Base-by-base conservation (phyloP, 1,284 basidiomycete species). In the Trichosporon sp. region DNA sequence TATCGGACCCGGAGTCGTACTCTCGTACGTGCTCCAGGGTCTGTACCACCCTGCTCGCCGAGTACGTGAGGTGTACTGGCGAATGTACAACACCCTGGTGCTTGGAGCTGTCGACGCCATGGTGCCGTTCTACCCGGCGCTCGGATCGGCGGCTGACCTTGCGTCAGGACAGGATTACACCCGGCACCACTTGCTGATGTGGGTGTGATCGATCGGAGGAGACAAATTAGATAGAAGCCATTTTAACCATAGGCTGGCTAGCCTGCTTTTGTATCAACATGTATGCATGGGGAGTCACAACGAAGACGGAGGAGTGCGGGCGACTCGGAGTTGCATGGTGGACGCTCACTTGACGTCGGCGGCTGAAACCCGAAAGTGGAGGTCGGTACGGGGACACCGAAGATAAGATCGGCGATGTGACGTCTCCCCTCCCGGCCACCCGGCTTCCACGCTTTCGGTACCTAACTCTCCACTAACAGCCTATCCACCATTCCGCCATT, bases 21-120 rank as follows among this genome's bases (percentile, higher is more conserved):
- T 99, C 75, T 92, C 71, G 12, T 85, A 84, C 71, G 90, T 91
- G 38, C 85, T 96, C n/a, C 93, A 96, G 82, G 95, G 95, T 1
- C 84, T 98, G 70, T 96, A 94, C 89, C 95, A 97, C 79, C 96
- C 96, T 0, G 96, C 97, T 3, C 88, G 97, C 71, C 96, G 96
- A 82, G 97, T 99, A 16, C 89, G 96, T 70, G 97, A 99, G 86
- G 94, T 89, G 6, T 96, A 96, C 81, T 98, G 94, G 92, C 89
- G 94, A 68, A 87, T 96, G 76, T 98, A 97, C 86, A 98, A 84
- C 75, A 84, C 93, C 5, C 85, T 95, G 48, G 94, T 96, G 80
- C 88, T 97, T 16, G 94, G 96, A 61, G 91, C 94, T 0, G 85
- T 90, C 65, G 95, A 98, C 79, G 90, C 93, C 7, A 87, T 98